Percentiles rank a stretch among this genome's conserved stretches.
Conservation (phyloP, 1,139 yeast species). For the Cylindricascospora bacillispora region DNA sequence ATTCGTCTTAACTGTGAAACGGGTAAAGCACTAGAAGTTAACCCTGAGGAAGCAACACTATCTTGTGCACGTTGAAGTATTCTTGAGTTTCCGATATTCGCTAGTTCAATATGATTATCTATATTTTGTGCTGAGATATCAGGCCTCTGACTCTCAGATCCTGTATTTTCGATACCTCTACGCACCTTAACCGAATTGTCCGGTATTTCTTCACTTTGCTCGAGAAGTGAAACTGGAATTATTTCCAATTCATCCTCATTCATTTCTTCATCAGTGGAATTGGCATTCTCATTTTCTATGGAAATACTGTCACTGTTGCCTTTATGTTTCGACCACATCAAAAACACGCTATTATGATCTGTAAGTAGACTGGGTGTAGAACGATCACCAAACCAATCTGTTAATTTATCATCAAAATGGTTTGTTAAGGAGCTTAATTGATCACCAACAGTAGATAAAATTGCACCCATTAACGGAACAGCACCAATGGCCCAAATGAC, state of each 20-base stretch:
- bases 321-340: too few species aligned
- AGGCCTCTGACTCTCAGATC: not conserved
- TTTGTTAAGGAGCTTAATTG: constrained; percentile 30
- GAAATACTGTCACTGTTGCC: too few species aligned
- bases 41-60: not conserved
- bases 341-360: too few species aligned
- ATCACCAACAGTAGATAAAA: constrained; percentile 64
- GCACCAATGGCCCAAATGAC: constrained; percentile 72
- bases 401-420: constrained; percentile 13
- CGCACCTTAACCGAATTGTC: not conserved
- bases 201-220: not conserved
- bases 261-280: not conserved
- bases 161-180: not conserved
- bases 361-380: too few species aligned
- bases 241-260: not conserved
- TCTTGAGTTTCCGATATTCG: not conserved
- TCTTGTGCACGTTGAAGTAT: not conserved
- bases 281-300: not conserved
- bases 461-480: constrained; percentile 75
- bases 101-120: not conserved
- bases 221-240: too few species aligned
- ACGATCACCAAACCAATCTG: constrained; percentile 8
- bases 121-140: not conserved
- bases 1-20: too few species aligned
- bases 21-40: not conserved